A percentile compares a stretch with the other conserved stretches of the same genome.
Evolutionary conservation across 257 asterid genomes (phyloP).

Genomic region (Solanum arcanum): DNA sequence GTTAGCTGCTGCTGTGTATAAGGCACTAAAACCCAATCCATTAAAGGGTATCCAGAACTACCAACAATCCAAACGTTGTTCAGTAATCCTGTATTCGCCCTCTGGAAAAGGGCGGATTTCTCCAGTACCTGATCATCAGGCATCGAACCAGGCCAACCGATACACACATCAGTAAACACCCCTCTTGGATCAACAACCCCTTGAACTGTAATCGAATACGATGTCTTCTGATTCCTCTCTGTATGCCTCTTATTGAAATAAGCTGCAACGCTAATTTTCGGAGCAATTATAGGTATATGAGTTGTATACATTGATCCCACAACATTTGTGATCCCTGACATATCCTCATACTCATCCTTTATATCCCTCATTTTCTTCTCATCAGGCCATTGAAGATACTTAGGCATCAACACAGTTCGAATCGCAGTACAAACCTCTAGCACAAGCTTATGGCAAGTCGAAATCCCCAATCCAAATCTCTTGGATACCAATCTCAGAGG

Average conservation of each 20-base stretch:
- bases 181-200: slow-evolving; percentile 81
- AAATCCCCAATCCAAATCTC: slow-evolving; percentile 84
- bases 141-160: slow-evolving; percentile 97
- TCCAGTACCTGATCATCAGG: slow-evolving; percentile 83
- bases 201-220: slow-evolving; percentile 80
- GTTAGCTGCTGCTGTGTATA: slow-evolving; percentile 67
- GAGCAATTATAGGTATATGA: slow-evolving; percentile 87
- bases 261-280: slow-evolving; percentile 75
- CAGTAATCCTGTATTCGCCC: slow-evolving; percentile 66
- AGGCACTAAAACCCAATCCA: slow-evolving; percentile 93
- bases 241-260: slow-evolving; percentile 81
- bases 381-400: slow-evolving; percentile 77
- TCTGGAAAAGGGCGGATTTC: slow-evolving; percentile 61
- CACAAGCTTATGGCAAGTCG: slow-evolving; percentile 86
- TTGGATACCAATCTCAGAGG: slow-evolving; percentile 80
- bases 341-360: slow-evolving; percentile 33
- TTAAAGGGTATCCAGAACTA: slow-evolving; percentile 60
- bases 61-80: slow-evolving; percentile 74
- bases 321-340: slow-evolving; percentile 67
- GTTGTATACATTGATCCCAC: slow-evolving; percentile 91
- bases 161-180: slow-evolving; percentile 71
- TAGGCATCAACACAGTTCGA: slow-evolving; percentile 73
- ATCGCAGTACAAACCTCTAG: slow-evolving; percentile 90
- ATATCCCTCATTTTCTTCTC: slow-evolving; percentile 27
- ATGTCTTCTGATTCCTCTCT: slow-evolving; percentile 80